A percentile compares a stretch with the other conserved stretches of the same genome.
Evolutionary conservation across 2,329 filamentous ascomycete species (phyloP).

Genomic region (Juglanconis juglandina): DNA sequence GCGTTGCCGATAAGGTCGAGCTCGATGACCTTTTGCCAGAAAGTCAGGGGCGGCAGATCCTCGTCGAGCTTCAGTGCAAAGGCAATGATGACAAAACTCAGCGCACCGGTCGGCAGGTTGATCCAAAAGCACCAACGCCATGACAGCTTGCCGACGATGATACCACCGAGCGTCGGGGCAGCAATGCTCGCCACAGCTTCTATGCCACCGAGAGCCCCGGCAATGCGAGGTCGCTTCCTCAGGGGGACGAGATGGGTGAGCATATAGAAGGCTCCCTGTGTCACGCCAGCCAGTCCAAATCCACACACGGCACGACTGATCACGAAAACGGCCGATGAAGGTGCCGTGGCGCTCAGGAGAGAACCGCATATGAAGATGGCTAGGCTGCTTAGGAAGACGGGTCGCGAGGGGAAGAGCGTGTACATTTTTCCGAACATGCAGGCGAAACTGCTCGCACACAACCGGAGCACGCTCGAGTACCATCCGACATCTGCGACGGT

Average conservation of each 20-base stretch:
- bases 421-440: constrained; percentile 17
- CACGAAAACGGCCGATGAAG: constrained; percentile 7
- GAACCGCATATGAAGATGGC: constrained; percentile 14
- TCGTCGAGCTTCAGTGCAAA: constrained; percentile 8
- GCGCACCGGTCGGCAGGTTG: constrained; percentile 8
- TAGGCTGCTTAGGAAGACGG: constrained; percentile 9
- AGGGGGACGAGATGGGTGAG: constrained; percentile 12
- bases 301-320: constrained; percentile 14
- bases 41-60: background rate
- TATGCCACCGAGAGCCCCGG: background rate
- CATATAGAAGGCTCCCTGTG: constrained; percentile 15
- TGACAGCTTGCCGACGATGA: constrained; percentile 7
- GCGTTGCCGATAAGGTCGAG: constrained; percentile 35
- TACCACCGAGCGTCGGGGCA: constrained; percentile 12
- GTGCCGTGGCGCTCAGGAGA: constrained; percentile 11
- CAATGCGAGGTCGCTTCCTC: constrained; percentile 7
- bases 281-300: background rate
- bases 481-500: constrained; percentile 16
- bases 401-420: constrained; percentile 5
- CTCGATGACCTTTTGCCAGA: constrained; percentile 32
- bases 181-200: constrained; percentile 10
- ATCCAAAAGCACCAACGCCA: constrained; percentile 20
- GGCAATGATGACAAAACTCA: constrained; percentile 8
- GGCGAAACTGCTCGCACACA: constrained; percentile 16
- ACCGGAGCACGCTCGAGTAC: constrained; percentile 14